Evolutionary conservation across 2,329 filamentous ascomycete genomes (phyloP).

Genomic region (Pyricularia pennisetigena): DNA sequence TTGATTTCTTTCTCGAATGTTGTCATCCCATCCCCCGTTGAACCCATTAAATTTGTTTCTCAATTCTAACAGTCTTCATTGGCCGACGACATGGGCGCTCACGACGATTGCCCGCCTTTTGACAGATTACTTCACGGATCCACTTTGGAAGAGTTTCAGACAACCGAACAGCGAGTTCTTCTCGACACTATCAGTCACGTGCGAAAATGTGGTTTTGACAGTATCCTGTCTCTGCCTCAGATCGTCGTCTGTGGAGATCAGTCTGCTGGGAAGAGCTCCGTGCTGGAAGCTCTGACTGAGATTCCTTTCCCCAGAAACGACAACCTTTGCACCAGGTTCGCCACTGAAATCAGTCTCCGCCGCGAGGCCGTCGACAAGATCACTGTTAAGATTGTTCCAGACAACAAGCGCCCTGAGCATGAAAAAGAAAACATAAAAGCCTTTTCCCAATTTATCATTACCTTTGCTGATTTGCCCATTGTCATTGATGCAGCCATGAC

Average conservation of each 20-base stretch:
- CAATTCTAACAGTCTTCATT: too few relatives aligned
- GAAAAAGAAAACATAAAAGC: constrained; percentile 15
- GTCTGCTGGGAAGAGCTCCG: constrained; percentile 52
- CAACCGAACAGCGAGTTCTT: not conserved
- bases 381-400: constrained; percentile 25
- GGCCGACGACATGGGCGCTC: too few relatives aligned
- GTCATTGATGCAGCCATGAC: constrained; percentile 29
- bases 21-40: too few relatives aligned
- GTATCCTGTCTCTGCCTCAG: constrained; percentile 21
- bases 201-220: not conserved
- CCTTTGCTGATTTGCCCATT: not conserved
- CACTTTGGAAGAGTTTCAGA: not conserved
- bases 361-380: constrained; percentile 23
- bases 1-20: too few relatives aligned
- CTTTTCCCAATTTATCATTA: constrained; percentile 12
- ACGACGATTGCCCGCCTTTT: too few relatives aligned
- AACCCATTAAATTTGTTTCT: too few relatives aligned
- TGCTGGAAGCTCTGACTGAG: constrained; percentile 52
- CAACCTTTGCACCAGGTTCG: constrained; percentile 50
- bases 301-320: constrained; percentile 48
- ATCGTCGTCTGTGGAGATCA: constrained; percentile 51
- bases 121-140: not conserved
- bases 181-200: not conserved
- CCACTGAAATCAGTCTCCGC: constrained; percentile 49
- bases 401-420: constrained; percentile 13